phyloP scores from a whole-genome alignment of 2,329 filamentous ascomycete species.

The Stemphylium lycopersici region DNA sequence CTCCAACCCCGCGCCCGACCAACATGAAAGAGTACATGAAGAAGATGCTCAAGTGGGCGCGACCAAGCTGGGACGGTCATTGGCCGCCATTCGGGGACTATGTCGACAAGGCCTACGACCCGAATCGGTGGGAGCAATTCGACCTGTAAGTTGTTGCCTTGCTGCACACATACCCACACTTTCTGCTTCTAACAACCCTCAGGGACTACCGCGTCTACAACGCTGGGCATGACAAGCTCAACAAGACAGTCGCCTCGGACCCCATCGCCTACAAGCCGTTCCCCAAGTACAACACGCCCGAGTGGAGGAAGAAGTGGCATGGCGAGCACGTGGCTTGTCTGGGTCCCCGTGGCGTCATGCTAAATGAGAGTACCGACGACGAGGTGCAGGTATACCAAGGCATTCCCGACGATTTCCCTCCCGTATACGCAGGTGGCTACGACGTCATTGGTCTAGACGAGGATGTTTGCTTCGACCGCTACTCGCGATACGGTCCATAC shows the following conservation, averaged over 20 bases:
- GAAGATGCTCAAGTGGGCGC: conserved; percentile 52
- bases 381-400: conserved; percentile 67
- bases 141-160: conserved; percentile 36
- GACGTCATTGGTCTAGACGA: conserved; percentile 47
- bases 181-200: conserved; percentile 7
- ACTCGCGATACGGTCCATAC: conserved; percentile 61
- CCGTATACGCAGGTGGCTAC: conserved; percentile 46
- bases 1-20: conserved; percentile 23
- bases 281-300: conserved; percentile 68
- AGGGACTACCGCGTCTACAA: conserved; percentile 51
- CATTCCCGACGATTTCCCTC: conserved; percentile 54
- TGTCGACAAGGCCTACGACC: conserved; percentile 52
- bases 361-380: conserved; percentile 65
- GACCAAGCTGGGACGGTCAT: conserved; percentile 48
- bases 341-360: conserved; percentile 60
- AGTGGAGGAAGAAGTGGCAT: conserved; percentile 63
- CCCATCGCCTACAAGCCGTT: conserved; percentile 72
- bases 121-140: conserved; percentile 57
- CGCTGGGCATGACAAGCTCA: conserved; percentile 42
- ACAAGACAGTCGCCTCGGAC: conserved; percentile 29
- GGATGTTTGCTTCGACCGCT: conserved; percentile 70
- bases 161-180: not conserved
- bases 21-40: conserved; percentile 48
- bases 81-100: conserved; percentile 56
- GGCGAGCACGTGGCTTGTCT: conserved; percentile 69